These are phyloP conservation scores for Talaromyces sp. DNA, from an alignment of 2,329 filamentous ascomycete species.

Conservation along the genomic window DNA sequence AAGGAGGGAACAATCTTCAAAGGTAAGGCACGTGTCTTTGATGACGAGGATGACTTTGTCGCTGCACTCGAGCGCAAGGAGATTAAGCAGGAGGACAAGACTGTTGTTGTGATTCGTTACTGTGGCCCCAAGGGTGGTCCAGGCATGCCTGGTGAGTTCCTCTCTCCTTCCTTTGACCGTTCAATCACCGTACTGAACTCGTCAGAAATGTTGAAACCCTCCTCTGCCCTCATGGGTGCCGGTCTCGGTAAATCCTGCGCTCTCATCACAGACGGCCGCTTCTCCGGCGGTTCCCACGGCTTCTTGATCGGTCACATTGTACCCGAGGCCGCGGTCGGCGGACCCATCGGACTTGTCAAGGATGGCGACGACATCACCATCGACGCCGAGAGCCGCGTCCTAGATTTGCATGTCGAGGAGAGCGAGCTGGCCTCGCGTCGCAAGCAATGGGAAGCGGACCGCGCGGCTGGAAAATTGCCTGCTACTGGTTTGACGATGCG, in stretches of 20 bases:
- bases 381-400: constrained; percentile 68
- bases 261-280: constrained; percentile 65
- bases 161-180: neutral
- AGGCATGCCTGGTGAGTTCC: constrained; percentile 55
- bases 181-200: neutral
- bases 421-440: constrained; percentile 59
- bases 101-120: constrained; percentile 71
- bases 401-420: constrained; percentile 63
- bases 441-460: constrained; percentile 55
- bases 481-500: constrained; percentile 56
- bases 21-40: constrained; percentile 67
- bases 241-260: constrained; percentile 67
- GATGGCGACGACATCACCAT: constrained; percentile 80
- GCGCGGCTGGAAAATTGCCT: constrained; percentile 36
- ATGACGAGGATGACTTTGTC: constrained; percentile 67
- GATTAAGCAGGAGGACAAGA: constrained; percentile 72
- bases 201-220: constrained; percentile 67
- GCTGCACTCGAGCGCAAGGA: constrained; percentile 62
- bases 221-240: constrained; percentile 69
- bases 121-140: constrained; percentile 70
- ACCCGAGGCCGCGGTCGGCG: constrained; percentile 80
- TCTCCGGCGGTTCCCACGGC: constrained; percentile 70
- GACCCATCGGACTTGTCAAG: constrained; percentile 75
- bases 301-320: constrained; percentile 87
- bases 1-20: constrained; percentile 67